phyloP scores from a whole-genome alignment of 441 rosid genomes.

The Manihot esculenta region DNA sequence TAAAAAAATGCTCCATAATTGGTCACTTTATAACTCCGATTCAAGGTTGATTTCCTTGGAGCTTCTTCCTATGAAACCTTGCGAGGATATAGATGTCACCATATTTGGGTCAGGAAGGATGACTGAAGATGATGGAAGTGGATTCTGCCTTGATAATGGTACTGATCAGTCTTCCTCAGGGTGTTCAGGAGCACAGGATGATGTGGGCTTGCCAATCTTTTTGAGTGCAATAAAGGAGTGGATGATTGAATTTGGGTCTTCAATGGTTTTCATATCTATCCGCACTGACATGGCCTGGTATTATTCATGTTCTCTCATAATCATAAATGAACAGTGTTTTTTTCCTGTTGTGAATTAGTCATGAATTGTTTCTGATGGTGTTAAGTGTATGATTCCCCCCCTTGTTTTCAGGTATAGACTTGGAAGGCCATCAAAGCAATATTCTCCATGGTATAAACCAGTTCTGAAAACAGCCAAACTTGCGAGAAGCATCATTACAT shows the following conservation, averaged over 20 bases:
- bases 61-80: constrained; percentile 77
- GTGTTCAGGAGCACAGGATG: constrained; percentile 31
- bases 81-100: constrained; percentile 69
- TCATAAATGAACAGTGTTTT: not conserved
- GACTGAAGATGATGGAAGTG: constrained; percentile 65
- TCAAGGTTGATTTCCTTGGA: constrained; percentile 71
- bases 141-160: constrained; percentile 48
- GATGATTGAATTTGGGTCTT: constrained; percentile 69
- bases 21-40: constrained; percentile 83
- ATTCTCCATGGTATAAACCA: constrained; percentile 69
- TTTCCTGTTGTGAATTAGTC: not conserved
- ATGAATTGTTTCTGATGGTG: not conserved
- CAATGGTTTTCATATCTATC: constrained; percentile 52
- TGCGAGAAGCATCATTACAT: constrained; percentile 56
- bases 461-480: constrained; percentile 66
- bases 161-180: constrained; percentile 41
- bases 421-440: constrained; percentile 77
- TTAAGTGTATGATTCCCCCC: not conserved
- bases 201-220: constrained; percentile 52
- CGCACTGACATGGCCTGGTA: constrained; percentile 91
- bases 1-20: constrained; percentile 61
- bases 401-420: constrained; percentile 67
- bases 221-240: constrained; percentile 83
- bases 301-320: constrained; percentile 2
- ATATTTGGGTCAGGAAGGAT: constrained; percentile 75